Conservation (phyloP, 345 rosid species). For the Citrus inodora region DNA sequence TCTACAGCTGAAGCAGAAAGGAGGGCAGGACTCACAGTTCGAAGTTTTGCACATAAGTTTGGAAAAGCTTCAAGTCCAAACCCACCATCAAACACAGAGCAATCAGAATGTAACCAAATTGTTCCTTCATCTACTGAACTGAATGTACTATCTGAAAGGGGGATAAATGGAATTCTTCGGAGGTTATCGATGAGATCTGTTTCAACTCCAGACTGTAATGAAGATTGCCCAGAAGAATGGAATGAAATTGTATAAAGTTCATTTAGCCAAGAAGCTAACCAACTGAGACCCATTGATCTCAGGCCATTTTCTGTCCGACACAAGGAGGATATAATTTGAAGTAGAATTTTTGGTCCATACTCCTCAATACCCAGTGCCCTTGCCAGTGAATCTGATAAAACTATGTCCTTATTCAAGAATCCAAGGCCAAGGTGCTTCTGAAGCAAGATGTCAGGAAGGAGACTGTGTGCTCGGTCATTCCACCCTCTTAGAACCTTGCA, state of each 20-base stretch:
- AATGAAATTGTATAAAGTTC: slow-evolving; percentile 43
- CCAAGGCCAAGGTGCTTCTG: slow-evolving; percentile 80
- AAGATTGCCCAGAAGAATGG: slow-evolving; percentile 42
- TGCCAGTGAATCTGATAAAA: slow-evolving; percentile 74
- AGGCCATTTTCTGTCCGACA: slow-evolving; percentile 54
- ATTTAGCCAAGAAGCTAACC: slow-evolving; percentile 76
- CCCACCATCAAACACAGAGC: slow-evolving; percentile 41
- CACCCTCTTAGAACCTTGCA: slow-evolving; percentile 87
- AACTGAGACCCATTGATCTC: slow-evolving; percentile 57
- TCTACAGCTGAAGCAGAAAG: slow-evolving; percentile 44
- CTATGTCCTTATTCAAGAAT: slow-evolving; percentile 66
- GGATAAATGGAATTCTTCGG: slow-evolving; percentile 63
- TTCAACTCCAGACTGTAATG: slow-evolving; percentile 31
- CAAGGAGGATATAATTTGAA: slow-evolving; percentile 53
- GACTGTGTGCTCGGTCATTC: slow-evolving; percentile 57
- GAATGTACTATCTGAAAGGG: slow-evolving; percentile 75
- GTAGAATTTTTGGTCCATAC: slow-evolving; percentile 70
- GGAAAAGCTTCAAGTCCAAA: slow-evolving; percentile 67
- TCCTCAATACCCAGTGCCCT: slow-evolving; percentile 73
- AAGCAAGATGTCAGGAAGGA: slow-evolving; percentile 62
- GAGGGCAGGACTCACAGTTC: slow-evolving; percentile 59
- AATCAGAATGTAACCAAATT: slow-evolving; percentile 81
- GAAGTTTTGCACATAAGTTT: slow-evolving; percentile 62
- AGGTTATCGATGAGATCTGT: slow-evolving; percentile 43
- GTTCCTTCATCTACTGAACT: slow-evolving; percentile 65